These are phyloP conservation scores for Pascua guehoae DNA, from an alignment of 1,284 basidiomycete genomes.

Conservation along the genomic window DNA sequence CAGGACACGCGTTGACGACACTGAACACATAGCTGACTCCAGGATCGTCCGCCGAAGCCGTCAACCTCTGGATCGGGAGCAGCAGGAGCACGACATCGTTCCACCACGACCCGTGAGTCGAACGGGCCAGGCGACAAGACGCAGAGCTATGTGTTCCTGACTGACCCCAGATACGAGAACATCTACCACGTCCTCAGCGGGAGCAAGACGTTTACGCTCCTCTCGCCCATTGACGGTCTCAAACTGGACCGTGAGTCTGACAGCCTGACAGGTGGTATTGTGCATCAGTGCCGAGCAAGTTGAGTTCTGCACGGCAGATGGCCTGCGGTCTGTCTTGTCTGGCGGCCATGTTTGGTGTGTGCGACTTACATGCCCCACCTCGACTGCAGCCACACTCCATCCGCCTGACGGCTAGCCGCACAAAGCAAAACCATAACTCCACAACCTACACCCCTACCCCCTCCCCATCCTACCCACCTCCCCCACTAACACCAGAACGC, in stretches of 20 bases:
- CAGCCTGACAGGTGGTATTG: constrained; percentile 32
- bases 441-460: no score
- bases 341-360: no score
- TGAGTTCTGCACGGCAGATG: no score
- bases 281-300: no score
- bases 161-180: constrained; percentile 66
- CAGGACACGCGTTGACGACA: no score
- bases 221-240: constrained; percentile 83
- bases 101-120: constrained; percentile 59
- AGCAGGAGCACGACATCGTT: constrained; percentile 71
- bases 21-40: constrained; percentile 3
- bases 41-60: constrained; percentile 73
- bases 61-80: constrained; percentile 87
- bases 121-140: background rate
- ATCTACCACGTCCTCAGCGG: constrained; percentile 82
- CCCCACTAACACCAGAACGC: constrained; percentile 23
- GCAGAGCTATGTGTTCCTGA: background rate
- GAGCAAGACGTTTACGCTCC: constrained; percentile 73
- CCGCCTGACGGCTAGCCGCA: no score
- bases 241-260: constrained; percentile 64
- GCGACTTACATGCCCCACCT: no score
- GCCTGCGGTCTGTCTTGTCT: no score
- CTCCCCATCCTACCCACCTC: background rate
- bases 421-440: no score
- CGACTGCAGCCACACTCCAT: no score